Conservation (phyloP, 768 basidiomycete genomes). For the Chalciporus pseudorubinellus region DNA sequence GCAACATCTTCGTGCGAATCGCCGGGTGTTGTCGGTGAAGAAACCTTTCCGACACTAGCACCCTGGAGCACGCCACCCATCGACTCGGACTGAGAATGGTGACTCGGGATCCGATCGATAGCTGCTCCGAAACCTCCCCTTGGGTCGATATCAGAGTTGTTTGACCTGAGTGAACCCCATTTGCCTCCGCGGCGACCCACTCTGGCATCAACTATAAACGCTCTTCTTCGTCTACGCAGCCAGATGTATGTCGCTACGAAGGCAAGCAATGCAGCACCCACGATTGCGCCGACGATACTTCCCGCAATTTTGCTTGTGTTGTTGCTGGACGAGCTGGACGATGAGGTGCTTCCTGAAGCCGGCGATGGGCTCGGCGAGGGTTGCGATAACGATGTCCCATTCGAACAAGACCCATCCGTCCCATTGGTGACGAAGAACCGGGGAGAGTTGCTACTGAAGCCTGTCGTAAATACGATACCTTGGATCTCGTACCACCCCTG, state of each 20-base stretch:
- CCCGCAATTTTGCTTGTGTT: slow-evolving; percentile 51
- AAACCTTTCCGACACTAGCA: slow-evolving; percentile 13
- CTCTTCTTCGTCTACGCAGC: slow-evolving; percentile 19
- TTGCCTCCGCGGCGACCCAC: slow-evolving; percentile 23
- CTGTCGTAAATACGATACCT: slow-evolving; percentile 14
- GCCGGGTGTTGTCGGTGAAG: slow-evolving; percentile 14
- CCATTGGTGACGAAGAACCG: slow-evolving; percentile 40
- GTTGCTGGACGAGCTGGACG: slow-evolving; percentile 25
- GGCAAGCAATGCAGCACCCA: slow-evolving; percentile 35
- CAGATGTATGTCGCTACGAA: slow-evolving; percentile 33
- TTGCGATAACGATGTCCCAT: background rate
- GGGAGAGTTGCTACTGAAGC: slow-evolving; percentile 18
- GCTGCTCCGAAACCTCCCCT: background rate
- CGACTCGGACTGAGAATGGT: slow-evolving; percentile 25
- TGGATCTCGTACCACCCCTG: slow-evolving; percentile 47
- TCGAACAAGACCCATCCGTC: slow-evolving; percentile 35
- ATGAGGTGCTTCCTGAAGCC: slow-evolving; percentile 10
- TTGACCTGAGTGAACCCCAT: slow-evolving; percentile 31
- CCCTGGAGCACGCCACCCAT: slow-evolving; percentile 15
- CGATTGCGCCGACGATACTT: slow-evolving; percentile 45
- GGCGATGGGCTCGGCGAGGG: slow-evolving; percentile 12
- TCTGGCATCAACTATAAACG: slow-evolving; percentile 28
- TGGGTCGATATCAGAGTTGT: slow-evolving; percentile 14
- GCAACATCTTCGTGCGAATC: slow-evolving; percentile 22
- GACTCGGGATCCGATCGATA: background rate